Base-by-base conservation (phyloP, 768 basidiomycete species). In the Trametes maxima region DNA sequence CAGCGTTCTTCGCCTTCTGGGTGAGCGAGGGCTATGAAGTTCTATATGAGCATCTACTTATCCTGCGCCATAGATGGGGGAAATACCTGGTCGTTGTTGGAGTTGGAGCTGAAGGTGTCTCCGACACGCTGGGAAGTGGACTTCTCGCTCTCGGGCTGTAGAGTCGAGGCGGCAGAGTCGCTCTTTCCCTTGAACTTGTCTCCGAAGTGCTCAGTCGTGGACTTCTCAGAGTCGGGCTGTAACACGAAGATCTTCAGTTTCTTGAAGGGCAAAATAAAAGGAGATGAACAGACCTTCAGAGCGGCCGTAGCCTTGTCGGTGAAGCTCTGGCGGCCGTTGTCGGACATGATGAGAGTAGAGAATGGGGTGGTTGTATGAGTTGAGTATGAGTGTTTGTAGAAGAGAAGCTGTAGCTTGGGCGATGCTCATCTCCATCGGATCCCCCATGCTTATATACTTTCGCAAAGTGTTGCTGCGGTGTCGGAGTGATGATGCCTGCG, bases 201-300 rank as follows among this genome's bases (percentile, higher is more conserved):
- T 33, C 73, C 73, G 54, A 74, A 39, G 62, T 78, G 74, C 73
- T 76, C 73, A 45, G 74, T 74, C 64, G 68, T 74, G 21, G 74
- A 69, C 72, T 76, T 76, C 70, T 75, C 65, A 44, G 74, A 74
- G 65, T 75, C 72, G 65, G 75, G 75, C 74, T 74, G 48, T 6
- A 22, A 40, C 8, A 36, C 11, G 48, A n/a, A 2, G 25, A 45
- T 0, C 21, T 54, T 44, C 22, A 47, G 25, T 35, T 22, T 40
- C 10, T 8, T 14, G 36, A 24, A 35, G 0, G 21, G 3, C 17
- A 11, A 28, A 33, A 16, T 43, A 45, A 22, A 17, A 36, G 14
- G 7, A 11, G 24, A 21, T 8, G 8, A 13, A 57, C 65, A 8
- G 7, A 77, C 75, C 73, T 77, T 77, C 36, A 75, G 45, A 13